phyloP scores from a whole-genome alignment of 192 early-diverging fungal genomes.

The Rhizophagus clarus region DNA sequence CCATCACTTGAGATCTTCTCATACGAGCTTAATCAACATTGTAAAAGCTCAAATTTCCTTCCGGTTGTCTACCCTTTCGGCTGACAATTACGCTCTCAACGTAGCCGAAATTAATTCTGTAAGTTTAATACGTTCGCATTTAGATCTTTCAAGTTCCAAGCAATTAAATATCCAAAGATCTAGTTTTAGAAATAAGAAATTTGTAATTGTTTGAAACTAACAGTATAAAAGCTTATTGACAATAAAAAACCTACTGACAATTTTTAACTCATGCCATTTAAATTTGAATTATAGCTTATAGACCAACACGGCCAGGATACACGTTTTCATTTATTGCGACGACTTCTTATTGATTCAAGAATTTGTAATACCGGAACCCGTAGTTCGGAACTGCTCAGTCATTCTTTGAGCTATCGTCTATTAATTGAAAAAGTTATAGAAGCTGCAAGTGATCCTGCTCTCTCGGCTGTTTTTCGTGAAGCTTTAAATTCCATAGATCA shows the following conservation, averaged over 20 bases:
- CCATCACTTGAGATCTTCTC: slow-evolving; percentile 46
- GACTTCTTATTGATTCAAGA: slow-evolving; percentile 40
- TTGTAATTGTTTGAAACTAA: no score
- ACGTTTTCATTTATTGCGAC: slow-evolving; percentile 52
- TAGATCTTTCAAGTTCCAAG: neutral
- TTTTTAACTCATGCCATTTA: neutral
- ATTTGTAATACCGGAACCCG: slow-evolving; percentile 28
- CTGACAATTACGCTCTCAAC: slow-evolving; percentile 53
- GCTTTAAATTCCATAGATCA: slow-evolving; percentile 48
- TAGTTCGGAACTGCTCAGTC: slow-evolving; percentile 30
- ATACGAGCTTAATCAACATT: slow-evolving; percentile 54
- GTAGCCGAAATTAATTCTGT: slow-evolving; percentile 55
- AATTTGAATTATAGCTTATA: slow-evolving; percentile 43
- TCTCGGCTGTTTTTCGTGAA: slow-evolving; percentile 45
- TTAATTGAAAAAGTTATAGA: slow-evolving; percentile 43
- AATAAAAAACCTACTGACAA: no score
- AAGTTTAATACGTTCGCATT: slow-evolving; percentile 20
- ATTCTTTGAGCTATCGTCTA: slow-evolving; percentile 45
- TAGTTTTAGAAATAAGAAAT: neutral
- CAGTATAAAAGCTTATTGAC: no score
- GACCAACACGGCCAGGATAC: slow-evolving; percentile 54
- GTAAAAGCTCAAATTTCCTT: slow-evolving; percentile 61
- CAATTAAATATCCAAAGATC: neutral
- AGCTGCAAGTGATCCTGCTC: slow-evolving; percentile 39
- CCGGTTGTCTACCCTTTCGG: slow-evolving; percentile 52